Conservation (phyloP, 2,329 filamentous ascomycete genomes). For the Alternaria tenuissima region DNA sequence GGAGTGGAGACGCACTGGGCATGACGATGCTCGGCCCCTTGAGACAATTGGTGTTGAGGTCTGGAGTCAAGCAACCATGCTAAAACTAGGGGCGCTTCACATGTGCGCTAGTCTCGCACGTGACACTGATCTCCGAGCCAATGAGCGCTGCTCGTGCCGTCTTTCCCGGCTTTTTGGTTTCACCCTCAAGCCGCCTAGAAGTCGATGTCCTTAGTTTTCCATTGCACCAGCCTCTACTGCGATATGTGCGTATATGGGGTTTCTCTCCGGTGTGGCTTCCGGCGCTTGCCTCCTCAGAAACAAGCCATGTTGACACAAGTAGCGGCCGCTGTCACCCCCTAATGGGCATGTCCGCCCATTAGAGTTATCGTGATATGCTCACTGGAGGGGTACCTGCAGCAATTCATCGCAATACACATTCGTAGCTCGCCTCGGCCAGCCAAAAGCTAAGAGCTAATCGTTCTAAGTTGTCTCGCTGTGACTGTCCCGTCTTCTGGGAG, state of each 20-base stretch:
- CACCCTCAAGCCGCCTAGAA: slow-evolving; percentile 16
- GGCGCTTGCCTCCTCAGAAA: slow-evolving; percentile 5
- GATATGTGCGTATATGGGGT: slow-evolving; percentile 1
- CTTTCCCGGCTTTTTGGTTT: slow-evolving; percentile 26
- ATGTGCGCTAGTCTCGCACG: slow-evolving; percentile 18
- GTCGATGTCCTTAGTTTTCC: slow-evolving; percentile 19
- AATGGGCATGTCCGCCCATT: too few relatives aligned
- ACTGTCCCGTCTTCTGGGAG: too few relatives aligned
- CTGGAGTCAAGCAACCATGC: slow-evolving; percentile 25
- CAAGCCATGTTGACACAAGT: slow-evolving; percentile 21
- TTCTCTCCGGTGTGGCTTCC: neutral
- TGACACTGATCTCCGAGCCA: slow-evolving; percentile 19
- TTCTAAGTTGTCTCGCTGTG: too few relatives aligned
- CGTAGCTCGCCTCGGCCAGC: too few relatives aligned
- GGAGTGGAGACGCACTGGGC: slow-evolving; percentile 25
- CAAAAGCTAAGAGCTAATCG: too few relatives aligned
- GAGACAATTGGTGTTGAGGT: slow-evolving; percentile 52
- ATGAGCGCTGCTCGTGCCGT: slow-evolving; percentile 23
- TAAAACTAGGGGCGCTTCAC: slow-evolving; percentile 41
- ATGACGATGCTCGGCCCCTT: slow-evolving; percentile 44
- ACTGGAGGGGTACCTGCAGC: too few relatives aligned
- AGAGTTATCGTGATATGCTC: too few relatives aligned
- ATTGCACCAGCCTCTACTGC: slow-evolving; percentile 17
- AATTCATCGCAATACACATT: too few relatives aligned
- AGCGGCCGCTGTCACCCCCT: slow-evolving; percentile 14